phyloP scores from a whole-genome alignment of 805 yeast genomes.

The Huiozyma naganishii region DNA sequence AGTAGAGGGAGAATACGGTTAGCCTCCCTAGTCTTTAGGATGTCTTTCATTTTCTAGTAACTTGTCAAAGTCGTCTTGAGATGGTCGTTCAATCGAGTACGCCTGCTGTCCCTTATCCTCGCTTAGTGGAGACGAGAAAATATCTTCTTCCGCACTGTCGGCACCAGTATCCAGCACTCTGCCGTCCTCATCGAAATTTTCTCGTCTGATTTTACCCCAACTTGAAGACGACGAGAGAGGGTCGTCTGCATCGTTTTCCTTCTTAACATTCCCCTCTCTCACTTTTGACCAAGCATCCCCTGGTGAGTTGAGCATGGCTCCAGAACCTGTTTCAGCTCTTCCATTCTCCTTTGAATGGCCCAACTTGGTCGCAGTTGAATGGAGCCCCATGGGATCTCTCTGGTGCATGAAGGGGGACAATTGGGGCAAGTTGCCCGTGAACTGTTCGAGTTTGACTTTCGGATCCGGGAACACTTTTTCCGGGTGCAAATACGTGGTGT shows the following conservation, averaged over 20 bases:
- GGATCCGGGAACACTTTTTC: slow-evolving; percentile 48
- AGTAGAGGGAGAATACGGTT: background rate
- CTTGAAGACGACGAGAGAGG: too few species aligned
- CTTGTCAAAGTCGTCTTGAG: slow-evolving; percentile 1
- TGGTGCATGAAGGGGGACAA: slow-evolving; percentile 23
- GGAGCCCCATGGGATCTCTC: slow-evolving; percentile 31
- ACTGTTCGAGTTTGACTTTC: slow-evolving; percentile 26
- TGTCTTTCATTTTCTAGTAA: slow-evolving; percentile 3
- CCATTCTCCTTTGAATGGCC: background rate
- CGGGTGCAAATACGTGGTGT: slow-evolving; percentile 40
- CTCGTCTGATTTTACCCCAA: background rate
- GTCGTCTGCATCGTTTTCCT: too few species aligned
- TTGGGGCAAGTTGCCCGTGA: slow-evolving; percentile 10
- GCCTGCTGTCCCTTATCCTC: slow-evolving; percentile 5
- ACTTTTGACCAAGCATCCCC: too few species aligned
- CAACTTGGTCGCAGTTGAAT: slow-evolving; percentile 8
- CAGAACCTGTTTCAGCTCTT: background rate
- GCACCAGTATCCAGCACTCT: background rate
- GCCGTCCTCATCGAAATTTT: background rate
- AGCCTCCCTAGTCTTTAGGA: background rate
- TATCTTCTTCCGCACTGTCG: background rate
- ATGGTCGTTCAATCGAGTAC: slow-evolving; percentile 3
- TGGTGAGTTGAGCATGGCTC: background rate
- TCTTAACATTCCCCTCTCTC: too few species aligned
- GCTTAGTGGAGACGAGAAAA: background rate